Evolutionary conservation across 1,284 basidiomycete species (phyloP).

Genomic region (Microbotryum scabiosae): DNA sequence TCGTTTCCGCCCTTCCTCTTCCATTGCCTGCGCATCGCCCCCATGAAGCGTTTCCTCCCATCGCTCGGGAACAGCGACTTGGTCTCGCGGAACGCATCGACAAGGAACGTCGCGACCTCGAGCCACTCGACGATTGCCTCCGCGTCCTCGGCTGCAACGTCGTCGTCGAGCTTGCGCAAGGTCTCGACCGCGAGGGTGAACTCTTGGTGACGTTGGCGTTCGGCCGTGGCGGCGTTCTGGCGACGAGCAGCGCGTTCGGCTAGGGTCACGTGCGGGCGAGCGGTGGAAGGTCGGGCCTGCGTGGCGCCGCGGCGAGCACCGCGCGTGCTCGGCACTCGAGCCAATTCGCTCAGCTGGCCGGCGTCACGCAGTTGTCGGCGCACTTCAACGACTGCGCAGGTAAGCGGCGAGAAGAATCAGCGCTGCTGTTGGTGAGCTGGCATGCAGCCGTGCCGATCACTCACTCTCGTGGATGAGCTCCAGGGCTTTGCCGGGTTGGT

Average conservation of each 20-base stretch:
- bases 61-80: slow-evolving; percentile 69
- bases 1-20: slow-evolving; percentile 31
- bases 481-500: slow-evolving; percentile 70
- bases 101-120: slow-evolving; percentile 68
- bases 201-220: slow-evolving; percentile 34
- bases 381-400: slow-evolving; percentile 20
- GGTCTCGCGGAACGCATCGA: slow-evolving; percentile 82
- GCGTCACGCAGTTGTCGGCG: slow-evolving; percentile 16
- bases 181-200: slow-evolving; percentile 41
- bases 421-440: slow-evolving; percentile 41
- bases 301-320: not conserved
- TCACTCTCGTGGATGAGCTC: slow-evolving; percentile 77
- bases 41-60: slow-evolving; percentile 35
- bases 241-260: slow-evolving; percentile 5
- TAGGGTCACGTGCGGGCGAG: not conserved
- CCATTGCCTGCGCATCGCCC: slow-evolving; percentile 28
- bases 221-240: slow-evolving; percentile 15
- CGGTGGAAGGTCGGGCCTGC: not conserved
- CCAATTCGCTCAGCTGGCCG: slow-evolving; percentile 1
- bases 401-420: not conserved
- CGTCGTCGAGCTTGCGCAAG: slow-evolving; percentile 40
- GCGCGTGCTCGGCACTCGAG: slow-evolving; percentile 6
- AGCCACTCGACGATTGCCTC: slow-evolving; percentile 56
- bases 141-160: slow-evolving; percentile 39
- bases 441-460: not conserved